Percentiles rank a stretch among this genome's conserved stretches.
phyloP scores from a whole-genome alignment of 768 basidiomycete genomes.

The Pisolithus marmoratus region DNA sequence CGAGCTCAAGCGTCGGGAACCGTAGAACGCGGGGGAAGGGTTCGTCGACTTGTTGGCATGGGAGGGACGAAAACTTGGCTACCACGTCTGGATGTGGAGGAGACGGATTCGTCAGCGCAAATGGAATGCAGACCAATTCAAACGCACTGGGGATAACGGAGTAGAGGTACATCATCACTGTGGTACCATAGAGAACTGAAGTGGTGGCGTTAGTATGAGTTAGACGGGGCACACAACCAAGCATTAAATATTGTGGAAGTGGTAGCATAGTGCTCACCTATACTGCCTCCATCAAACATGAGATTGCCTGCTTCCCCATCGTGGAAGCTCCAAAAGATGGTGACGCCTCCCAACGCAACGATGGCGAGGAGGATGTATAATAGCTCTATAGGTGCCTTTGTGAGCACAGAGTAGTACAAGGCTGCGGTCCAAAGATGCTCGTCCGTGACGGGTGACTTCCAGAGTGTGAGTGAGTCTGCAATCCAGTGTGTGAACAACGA shows the following conservation, averaged over 20 bases:
- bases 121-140: neutral
- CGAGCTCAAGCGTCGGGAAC: constrained; percentile 66
- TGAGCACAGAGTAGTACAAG: constrained; percentile 73
- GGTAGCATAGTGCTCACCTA: constrained; percentile 49
- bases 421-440: constrained; percentile 80
- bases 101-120: constrained; percentile 3
- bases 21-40: constrained; percentile 62
- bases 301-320: constrained; percentile 78
- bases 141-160: constrained; percentile 76
- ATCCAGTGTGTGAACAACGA: constrained; percentile 87
- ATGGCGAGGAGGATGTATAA: constrained; percentile 55
- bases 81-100: constrained; percentile 45
- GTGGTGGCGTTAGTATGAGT: constrained; percentile 1
- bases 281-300: constrained; percentile 89
- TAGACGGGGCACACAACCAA: neutral
- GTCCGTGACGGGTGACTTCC: constrained; percentile 86
- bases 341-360: constrained; percentile 53
- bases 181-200: constrained; percentile 72
- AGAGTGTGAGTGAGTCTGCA: constrained; percentile 85
- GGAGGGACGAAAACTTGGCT: constrained; percentile 54
- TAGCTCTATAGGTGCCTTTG: constrained; percentile 54
- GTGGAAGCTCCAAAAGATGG: constrained; percentile 72
- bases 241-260: neutral
- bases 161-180: constrained; percentile 66
- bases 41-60: constrained; percentile 44